A percentile compares a stretch with the other conserved stretches of the same genome.
phyloP scores from a whole-genome alignment of 2,329 filamentous ascomycete genomes.

The Penicillium sp. region DNA sequence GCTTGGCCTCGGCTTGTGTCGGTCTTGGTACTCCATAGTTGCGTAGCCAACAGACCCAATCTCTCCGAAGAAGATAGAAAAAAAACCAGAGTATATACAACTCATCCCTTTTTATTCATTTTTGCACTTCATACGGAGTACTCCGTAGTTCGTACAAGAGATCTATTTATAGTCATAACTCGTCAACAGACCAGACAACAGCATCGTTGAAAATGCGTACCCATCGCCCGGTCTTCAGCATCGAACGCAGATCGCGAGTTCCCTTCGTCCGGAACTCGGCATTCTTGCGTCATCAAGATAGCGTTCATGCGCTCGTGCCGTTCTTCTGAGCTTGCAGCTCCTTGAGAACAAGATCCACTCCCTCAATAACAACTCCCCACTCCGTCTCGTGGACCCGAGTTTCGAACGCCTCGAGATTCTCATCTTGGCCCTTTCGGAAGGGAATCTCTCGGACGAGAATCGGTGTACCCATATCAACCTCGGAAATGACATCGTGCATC shows the following conservation, averaged over 20 bases:
- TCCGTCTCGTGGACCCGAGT: conserved; percentile 74
- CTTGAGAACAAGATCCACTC: conserved; percentile 48
- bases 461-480: conserved; percentile 78
- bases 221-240: background rate
- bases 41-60: too few relatives aligned
- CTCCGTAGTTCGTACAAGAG: conserved; percentile 8
- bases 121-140: background rate
- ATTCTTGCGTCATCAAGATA: background rate
- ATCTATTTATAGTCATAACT: conserved; percentile 23
- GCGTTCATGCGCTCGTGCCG: conserved; percentile 3
- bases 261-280: background rate
- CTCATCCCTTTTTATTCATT: conserved; percentile 5
- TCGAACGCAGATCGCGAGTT: background rate
- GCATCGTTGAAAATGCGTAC: background rate
- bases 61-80: too few relatives aligned
- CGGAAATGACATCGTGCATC: conserved; percentile 79
- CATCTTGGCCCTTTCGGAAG: conserved; percentile 60
- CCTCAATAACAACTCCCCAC: conserved; percentile 77
- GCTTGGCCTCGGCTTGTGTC: too few relatives aligned
- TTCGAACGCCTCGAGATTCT: conserved; percentile 67
- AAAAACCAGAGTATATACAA: background rate
- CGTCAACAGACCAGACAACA: conserved; percentile 16
- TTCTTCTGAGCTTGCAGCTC: conserved; percentile 30
- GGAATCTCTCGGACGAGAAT: conserved; percentile 71
- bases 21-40: too few relatives aligned